Base-by-base conservation (phyloP, 345 rosid genomes). In the Camelina sativa region DNA sequence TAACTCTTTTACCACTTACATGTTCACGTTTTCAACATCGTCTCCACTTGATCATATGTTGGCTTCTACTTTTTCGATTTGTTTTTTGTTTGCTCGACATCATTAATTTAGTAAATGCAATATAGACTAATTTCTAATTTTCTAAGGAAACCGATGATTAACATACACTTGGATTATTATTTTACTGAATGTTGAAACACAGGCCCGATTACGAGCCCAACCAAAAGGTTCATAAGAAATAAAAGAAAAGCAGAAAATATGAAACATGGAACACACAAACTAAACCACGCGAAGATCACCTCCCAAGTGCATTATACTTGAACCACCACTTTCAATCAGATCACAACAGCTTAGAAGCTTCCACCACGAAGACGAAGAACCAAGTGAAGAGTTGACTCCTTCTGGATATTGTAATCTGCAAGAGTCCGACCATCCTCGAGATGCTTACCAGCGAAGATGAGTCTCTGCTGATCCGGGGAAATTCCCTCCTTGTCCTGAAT, bases 291-390 rank as follows among this genome's bases (percentile, higher is more conserved):
- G 53, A 48, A 30, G 5, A 46, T 11, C 47, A 58, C 34, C 4
- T 43, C 47, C 64, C 47, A 64, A 73, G 71, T 64, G 71, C 71
- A 28, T 10, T 5, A 15, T 0, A 22, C 19, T 12, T 22, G 7
- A 64, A 41, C 52, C 75, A 50, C 75, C 67, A 71, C 4, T 70
- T 70, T 6, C 5, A 10, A 58, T 15, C 56, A 70, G 44, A 44
- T 43, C 44, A 61, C 52, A 44, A 0, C 3, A 20, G 65, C 77
- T 65, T 35, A 73, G 51, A 73, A 46, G 71, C 22, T 13, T 62
- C 77, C 77, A 73, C 77, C 77, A 64, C 77, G 72, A 37, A 74
- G 78, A 66, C 78, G 78, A 5, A 74, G 59, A 12, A 72, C 76
- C 69, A 72, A 38, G 43, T 72, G 76, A 25, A 72, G 76, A 7